A percentile compares a stretch with the other conserved stretches of the same genome.
These are phyloP conservation scores for Coemansia sp. DNA, from an alignment of 192 early-diverging fungal genomes.

Conservation along the genomic window DNA sequence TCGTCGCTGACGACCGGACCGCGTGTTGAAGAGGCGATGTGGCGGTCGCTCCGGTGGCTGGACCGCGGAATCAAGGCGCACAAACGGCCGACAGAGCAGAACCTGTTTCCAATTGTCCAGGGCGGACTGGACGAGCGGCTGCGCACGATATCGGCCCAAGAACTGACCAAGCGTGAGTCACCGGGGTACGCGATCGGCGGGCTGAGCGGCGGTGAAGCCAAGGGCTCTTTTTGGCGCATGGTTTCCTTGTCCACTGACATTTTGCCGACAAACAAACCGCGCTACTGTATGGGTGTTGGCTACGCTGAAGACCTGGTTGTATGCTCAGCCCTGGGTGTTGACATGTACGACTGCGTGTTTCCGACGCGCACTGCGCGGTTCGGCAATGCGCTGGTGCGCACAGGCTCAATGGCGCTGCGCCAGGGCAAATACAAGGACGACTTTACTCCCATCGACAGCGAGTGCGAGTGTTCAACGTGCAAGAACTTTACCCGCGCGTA, in stretches of 20 bases:
- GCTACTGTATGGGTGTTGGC: slow-evolving; percentile 92
- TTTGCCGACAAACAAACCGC: slow-evolving; percentile 76
- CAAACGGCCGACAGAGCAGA: slow-evolving; percentile 67
- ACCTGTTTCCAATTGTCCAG: slow-evolving; percentile 87
- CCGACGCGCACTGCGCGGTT: slow-evolving; percentile 88
- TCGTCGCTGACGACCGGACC: slow-evolving; percentile 77
- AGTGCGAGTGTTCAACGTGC: slow-evolving; percentile 76
- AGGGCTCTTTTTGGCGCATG: slow-evolving; percentile 83
- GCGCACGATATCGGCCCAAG: slow-evolving; percentile 71
- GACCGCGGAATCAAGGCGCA: slow-evolving; percentile 81
- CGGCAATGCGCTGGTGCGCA: slow-evolving; percentile 77
- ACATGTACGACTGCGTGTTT: slow-evolving; percentile 92
- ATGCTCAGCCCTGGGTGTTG: slow-evolving; percentile 81
- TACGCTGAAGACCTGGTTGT: slow-evolving; percentile 84
- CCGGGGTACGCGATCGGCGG: slow-evolving; percentile 88
- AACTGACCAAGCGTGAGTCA: slow-evolving; percentile 76
- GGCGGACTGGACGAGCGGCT: slow-evolving; percentile 73
- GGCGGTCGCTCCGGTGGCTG: slow-evolving; percentile 83
- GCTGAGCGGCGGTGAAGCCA: slow-evolving; percentile 82
- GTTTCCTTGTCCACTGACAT: slow-evolving; percentile 77
- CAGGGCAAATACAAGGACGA: slow-evolving; percentile 64
- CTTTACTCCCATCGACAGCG: slow-evolving; percentile 70
- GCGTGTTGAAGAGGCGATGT: slow-evolving; percentile 88
- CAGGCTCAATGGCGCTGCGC: slow-evolving; percentile 66
- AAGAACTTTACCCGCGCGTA: slow-evolving; percentile 72